phyloP scores from a whole-genome alignment of 148 eudicot species.

The Rhododendron simsii region DNA sequence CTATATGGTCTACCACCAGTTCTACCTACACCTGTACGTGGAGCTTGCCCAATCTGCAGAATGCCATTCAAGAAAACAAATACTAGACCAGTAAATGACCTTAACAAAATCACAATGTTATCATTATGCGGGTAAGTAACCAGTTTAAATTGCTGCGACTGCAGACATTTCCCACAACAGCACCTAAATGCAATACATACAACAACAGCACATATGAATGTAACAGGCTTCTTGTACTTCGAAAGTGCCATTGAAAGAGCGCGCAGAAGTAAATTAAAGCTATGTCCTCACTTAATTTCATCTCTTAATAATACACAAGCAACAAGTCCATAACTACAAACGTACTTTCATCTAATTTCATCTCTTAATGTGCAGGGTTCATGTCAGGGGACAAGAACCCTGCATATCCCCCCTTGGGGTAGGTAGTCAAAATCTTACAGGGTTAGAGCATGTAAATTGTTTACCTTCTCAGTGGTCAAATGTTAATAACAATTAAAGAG shows the following conservation, averaged over 20 bases:
- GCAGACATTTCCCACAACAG: neutral
- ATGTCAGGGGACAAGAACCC: too few species aligned
- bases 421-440: neutral
- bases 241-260: neutral
- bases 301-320: neutral
- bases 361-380: too few species aligned
- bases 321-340: neutral
- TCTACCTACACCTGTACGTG: slow-evolving; percentile 27
- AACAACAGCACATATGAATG: neutral
- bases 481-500: neutral
- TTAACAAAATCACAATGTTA: neutral
- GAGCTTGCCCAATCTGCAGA: slow-evolving; percentile 38
- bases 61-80: slow-evolving; percentile 8
- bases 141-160: neutral
- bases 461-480: neutral
- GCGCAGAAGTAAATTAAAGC: neutral
- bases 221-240: neutral
- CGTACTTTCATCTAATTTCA: too few species aligned
- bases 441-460: neutral
- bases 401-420: neutral
- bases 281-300: neutral
- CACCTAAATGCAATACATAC: neutral
- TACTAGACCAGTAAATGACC: neutral
- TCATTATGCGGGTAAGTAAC: neutral
- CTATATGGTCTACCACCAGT: slow-evolving; percentile 34